These are phyloP conservation scores for Calonectria multiphialidica DNA, from an alignment of 2,329 filamentous ascomycete species.

Conservation along the genomic window DNA sequence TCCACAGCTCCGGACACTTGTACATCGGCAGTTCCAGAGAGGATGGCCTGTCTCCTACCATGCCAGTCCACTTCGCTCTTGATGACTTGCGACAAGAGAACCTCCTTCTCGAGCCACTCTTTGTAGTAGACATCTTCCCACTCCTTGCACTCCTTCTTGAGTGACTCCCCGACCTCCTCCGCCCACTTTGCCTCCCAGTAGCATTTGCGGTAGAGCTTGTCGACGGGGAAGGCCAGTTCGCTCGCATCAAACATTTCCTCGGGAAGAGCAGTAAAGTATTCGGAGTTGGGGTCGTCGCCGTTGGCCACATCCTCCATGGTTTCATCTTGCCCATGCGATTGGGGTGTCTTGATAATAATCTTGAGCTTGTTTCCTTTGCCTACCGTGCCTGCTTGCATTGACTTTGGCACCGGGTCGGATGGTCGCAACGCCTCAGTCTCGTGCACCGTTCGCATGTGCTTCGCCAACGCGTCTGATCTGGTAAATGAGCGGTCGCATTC, in stretches of 20 bases:
- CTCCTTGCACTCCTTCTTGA: constrained; percentile 74
- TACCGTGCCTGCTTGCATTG: constrained; percentile 64
- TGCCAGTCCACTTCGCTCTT: constrained; percentile 76
- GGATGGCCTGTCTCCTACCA: constrained; percentile 66
- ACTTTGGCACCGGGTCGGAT: constrained; percentile 79
- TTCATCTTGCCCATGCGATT: constrained; percentile 70
- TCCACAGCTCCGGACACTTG: constrained; percentile 52
- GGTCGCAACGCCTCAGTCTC: constrained; percentile 94
- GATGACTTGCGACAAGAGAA: constrained; percentile 80
- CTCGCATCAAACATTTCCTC: constrained; percentile 73
- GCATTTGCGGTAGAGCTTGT: constrained; percentile 76
- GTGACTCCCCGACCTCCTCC: constrained; percentile 72
- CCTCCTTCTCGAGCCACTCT: constrained; percentile 85
- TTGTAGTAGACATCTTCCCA: constrained; percentile 76
- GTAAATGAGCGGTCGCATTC: constrained; percentile 99
- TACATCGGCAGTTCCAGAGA: constrained; percentile 61
- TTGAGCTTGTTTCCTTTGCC: constrained; percentile 68
- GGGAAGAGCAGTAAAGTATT: constrained; percentile 68
- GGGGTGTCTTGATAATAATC: constrained; percentile 72
- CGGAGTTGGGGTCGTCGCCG: constrained; percentile 68
- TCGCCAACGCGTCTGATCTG: constrained; percentile 92
- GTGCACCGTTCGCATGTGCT: constrained; percentile 99
- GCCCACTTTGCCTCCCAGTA: constrained; percentile 80
- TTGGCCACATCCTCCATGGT: constrained; percentile 65
- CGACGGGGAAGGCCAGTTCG: constrained; percentile 71